phyloP scores from a whole-genome alignment of 768 basidiomycete genomes.

The Mrakia blollopis region DNA sequence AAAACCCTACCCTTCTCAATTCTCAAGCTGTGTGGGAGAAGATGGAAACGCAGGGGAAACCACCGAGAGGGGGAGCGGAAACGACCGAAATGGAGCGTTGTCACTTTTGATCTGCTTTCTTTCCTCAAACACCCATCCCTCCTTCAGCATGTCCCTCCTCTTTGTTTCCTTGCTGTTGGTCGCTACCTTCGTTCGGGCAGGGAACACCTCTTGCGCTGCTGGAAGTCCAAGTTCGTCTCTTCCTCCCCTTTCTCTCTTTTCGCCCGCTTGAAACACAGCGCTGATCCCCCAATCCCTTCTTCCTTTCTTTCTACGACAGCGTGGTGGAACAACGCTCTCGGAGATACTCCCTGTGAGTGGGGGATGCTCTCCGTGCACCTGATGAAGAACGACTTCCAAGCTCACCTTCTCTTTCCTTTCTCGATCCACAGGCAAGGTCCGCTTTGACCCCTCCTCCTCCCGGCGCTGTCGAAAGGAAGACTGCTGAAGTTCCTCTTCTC shows the following conservation, averaged over 20 bases:
- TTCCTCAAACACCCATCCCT: no score
- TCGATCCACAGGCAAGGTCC: not conserved
- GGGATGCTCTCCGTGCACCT: no score
- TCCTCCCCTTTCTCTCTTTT: not conserved
- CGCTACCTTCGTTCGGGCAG: not conserved
- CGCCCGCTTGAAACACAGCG: not conserved
- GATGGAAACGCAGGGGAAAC: no score
- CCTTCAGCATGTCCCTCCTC: no score
- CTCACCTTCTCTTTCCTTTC: not conserved
- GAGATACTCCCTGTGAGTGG: slow-evolving; percentile 3
- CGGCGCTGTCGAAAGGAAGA: no score
- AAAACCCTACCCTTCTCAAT: no score
- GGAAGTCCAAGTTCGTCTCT: not conserved
- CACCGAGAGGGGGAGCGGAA: no score
- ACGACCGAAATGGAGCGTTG: not conserved
- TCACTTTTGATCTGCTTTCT: no score
- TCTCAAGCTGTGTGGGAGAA: no score
- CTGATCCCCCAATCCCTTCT: not conserved
- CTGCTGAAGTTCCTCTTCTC: not conserved
- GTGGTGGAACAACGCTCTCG: slow-evolving; percentile 3
- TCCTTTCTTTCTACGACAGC: not conserved
- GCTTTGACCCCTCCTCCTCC: not conserved
- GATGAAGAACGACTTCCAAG: no score
- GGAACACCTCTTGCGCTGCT: not conserved
- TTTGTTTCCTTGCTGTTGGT: not conserved